A percentile compares a stretch with the other conserved stretches of the same genome.
phyloP scores from a whole-genome alignment of 208 protist species.

The Wallacemonas sp. region DNA sequence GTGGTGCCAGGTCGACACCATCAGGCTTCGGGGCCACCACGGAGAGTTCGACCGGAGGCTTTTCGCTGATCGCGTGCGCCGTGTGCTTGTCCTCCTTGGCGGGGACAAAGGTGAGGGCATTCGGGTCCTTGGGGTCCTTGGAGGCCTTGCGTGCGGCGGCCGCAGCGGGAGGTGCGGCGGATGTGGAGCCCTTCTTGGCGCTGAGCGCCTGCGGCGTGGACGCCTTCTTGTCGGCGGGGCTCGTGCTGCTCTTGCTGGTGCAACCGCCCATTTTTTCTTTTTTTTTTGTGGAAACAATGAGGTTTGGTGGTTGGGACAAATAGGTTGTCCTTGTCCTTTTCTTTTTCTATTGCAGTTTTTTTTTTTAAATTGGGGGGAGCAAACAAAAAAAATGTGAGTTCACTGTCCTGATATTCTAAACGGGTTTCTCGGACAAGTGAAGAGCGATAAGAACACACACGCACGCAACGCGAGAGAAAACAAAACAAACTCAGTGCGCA shows the following conservation, averaged over 20 bases:
- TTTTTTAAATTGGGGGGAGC: neutral
- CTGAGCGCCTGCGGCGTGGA: neutral
- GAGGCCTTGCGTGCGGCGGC: neutral
- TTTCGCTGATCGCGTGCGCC: neutral
- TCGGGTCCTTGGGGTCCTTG: neutral
- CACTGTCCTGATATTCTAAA: too few relatives aligned
- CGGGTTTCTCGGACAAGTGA: too few relatives aligned
- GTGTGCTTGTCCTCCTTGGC: constrained; percentile 10
- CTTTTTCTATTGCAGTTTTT: constrained; percentile 7
- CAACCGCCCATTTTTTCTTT: constrained; percentile 21
- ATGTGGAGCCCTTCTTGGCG: constrained; percentile 2
- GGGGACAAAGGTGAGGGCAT: constrained; percentile 4
- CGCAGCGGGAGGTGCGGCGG: constrained; percentile 5
- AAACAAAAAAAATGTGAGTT: neutral
- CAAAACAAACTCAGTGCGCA: neutral
- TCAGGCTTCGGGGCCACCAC: neutral
- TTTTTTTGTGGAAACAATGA: too few relatives aligned
- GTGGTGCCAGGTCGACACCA: neutral
- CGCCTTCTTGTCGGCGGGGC: constrained; percentile 5
- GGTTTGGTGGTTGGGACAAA: too few relatives aligned
- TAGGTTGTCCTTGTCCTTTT: too few relatives aligned
- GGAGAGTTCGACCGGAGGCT: constrained; percentile 2
- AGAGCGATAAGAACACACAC: too few relatives aligned
- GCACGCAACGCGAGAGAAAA: constrained; percentile 11
- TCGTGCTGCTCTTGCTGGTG: constrained; percentile 4